phyloP scores from a whole-genome alignment of 1,284 basidiomycete species.

The Ustilago hordei region DNA sequence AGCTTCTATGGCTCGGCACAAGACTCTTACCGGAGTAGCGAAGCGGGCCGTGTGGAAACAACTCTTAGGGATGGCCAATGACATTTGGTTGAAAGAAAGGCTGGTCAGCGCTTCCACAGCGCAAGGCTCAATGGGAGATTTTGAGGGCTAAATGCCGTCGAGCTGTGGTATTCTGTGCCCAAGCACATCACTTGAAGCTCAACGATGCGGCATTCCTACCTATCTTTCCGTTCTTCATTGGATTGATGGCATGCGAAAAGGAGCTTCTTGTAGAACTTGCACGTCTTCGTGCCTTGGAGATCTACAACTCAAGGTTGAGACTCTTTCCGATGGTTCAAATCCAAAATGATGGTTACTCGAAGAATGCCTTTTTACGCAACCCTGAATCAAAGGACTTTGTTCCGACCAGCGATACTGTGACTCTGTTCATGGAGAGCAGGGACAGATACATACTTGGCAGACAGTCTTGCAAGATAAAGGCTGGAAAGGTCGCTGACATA shows the following conservation, averaged over 20 bases:
- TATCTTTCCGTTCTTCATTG: background rate
- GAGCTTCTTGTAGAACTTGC: background rate
- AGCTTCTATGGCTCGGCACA: background rate
- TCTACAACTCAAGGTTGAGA: background rate
- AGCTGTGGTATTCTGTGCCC: background rate
- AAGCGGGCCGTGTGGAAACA: background rate
- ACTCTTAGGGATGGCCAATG: background rate
- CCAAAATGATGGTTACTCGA: background rate
- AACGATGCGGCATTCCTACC: background rate
- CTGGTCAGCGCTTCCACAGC: background rate
- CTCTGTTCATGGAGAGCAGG: background rate
- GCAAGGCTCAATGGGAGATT: background rate
- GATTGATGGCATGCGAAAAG: background rate
- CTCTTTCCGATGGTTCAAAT: background rate
- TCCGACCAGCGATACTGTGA: background rate
- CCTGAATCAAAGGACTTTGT: background rate
- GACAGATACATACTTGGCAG: background rate
- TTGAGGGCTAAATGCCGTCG: background rate
- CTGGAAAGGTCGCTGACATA: no score
- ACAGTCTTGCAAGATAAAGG: background rate
- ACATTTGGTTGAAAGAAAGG: background rate
- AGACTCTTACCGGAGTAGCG: background rate
- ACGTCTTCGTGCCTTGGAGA: background rate
- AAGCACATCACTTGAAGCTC: background rate
- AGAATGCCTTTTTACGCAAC: background rate